These are phyloP conservation scores for Rhododendron simsii DNA, from an alignment of 148 eudicot species.

Conservation along the genomic window DNA sequence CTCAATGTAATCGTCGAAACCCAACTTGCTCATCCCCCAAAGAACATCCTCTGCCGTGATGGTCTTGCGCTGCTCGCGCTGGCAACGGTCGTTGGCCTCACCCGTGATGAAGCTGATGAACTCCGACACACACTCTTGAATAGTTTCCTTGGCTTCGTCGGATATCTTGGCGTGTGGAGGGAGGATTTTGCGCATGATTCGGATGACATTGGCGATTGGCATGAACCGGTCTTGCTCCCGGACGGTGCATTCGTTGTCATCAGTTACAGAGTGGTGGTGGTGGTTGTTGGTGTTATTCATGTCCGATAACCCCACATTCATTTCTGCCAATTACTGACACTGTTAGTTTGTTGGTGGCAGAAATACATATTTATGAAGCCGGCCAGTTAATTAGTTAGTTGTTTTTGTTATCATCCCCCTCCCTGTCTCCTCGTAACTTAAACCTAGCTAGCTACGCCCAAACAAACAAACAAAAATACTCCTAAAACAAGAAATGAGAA, in stretches of 20 bases:
- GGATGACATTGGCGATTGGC: constrained; percentile 92
- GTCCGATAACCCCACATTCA: constrained; percentile 4
- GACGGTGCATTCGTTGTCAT: constrained; percentile 55
- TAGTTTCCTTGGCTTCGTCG: constrained; percentile 86
- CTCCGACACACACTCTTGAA: constrained; percentile 95
- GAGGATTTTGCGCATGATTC: constrained; percentile 88
- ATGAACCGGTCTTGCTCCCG: constrained; percentile 93
- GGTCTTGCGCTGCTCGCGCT: constrained; percentile 92
- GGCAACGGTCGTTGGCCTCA: constrained; percentile 92
- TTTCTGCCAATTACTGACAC: background rate
- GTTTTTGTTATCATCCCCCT: background rate
- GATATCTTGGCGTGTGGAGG: constrained; percentile 93
- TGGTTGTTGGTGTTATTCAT: constrained; percentile 19
- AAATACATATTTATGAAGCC: background rate
- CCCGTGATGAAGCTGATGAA: constrained; percentile 94
- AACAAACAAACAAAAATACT: background rate
- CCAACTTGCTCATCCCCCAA: constrained; percentile 97
- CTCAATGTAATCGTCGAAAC: constrained; percentile 92
- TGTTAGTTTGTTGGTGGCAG: background rate
- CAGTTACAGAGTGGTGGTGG: constrained; percentile 10
- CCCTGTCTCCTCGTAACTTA: background rate
- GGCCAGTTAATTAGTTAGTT: background rate
- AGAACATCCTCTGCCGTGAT: constrained; percentile 89
- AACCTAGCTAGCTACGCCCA: background rate
- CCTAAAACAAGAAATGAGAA: background rate